phyloP scores from a whole-genome alignment of 1,284 basidiomycete species.

The Tylopilus sp. region DNA sequence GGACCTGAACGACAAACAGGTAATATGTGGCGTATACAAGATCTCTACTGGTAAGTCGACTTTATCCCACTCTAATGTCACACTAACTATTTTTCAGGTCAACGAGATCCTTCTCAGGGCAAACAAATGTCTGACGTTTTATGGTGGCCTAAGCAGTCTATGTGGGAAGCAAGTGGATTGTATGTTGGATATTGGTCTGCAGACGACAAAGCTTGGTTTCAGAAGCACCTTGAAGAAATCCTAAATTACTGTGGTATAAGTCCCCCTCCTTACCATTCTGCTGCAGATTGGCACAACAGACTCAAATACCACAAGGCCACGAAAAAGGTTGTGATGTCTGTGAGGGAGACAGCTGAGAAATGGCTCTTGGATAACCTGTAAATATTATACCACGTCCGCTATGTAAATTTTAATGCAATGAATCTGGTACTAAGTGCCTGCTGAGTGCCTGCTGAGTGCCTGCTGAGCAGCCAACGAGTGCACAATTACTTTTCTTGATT shows the following conservation, averaged over 20 bases:
- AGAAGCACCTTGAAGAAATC: slow-evolving; percentile 9
- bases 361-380: no score
- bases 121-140: slow-evolving; percentile 2
- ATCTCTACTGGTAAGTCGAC: slow-evolving; percentile 15
- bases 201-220: slow-evolving; percentile 14
- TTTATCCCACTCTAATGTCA: no score
- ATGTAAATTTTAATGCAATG: no score
- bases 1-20: slow-evolving; percentile 7
- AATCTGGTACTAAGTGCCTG: no score
- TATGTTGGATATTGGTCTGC: slow-evolving; percentile 18
- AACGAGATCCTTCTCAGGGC: neutral
- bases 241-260: neutral
- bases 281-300: neutral
- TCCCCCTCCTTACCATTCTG: neutral
- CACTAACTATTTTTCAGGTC: neutral
- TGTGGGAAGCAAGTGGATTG: neutral
- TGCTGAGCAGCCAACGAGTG: no score
- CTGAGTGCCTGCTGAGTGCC: no score
- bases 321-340: neutral
- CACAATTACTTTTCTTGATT: no score
- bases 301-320: neutral
- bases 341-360: no score
- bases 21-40: slow-evolving; percentile 25
- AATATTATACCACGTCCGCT: no score
- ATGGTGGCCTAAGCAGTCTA: slow-evolving; percentile 9